Percentiles rank a stretch among this genome's conserved stretches.
Conservation (phyloP, 2,329 filamentous ascomycete species). For the Fusarium coicis region DNA sequence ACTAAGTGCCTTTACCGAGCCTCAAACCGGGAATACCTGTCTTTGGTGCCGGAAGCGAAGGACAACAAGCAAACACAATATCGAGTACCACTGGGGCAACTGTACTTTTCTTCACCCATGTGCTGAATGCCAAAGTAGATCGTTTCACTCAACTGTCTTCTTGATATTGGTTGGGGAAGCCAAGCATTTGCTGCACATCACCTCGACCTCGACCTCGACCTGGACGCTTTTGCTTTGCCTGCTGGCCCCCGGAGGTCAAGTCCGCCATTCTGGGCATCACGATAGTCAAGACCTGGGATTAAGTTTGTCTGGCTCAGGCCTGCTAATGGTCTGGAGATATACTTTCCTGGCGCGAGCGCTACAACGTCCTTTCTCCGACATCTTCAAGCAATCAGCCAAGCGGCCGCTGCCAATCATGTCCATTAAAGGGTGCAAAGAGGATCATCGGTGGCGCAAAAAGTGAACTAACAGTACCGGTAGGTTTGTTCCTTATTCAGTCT, state of each 20-base stretch:
- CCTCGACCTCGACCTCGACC: background rate
- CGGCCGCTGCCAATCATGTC: conserved; percentile 1
- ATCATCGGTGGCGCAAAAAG: conserved; percentile 30
- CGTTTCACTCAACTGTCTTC: background rate
- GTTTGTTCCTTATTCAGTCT: conserved; percentile 1
- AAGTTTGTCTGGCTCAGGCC: background rate
- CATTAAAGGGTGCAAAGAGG: background rate
- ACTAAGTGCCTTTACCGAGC: conserved; percentile 4
- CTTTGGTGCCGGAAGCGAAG: background rate
- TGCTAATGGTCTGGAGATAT: conserved; percentile 8
- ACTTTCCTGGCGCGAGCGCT: conserved; percentile 25
- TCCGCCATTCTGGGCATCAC: background rate
- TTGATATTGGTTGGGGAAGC: conserved; percentile 10
- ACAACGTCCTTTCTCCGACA: conserved; percentile 30
- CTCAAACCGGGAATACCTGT: background rate
- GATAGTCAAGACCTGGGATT: background rate
- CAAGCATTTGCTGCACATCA: background rate
- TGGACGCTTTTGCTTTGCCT: too few relatives aligned
- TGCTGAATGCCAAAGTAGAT: background rate
- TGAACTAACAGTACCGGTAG: conserved; percentile 11
- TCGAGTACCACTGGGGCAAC: background rate
- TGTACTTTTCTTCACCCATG: background rate
- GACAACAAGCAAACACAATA: background rate
- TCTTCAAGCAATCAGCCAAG: background rate
- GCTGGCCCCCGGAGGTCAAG: background rate